Conservation (phyloP, 768 basidiomycete species). For the Naganishia vishniacii region DNA sequence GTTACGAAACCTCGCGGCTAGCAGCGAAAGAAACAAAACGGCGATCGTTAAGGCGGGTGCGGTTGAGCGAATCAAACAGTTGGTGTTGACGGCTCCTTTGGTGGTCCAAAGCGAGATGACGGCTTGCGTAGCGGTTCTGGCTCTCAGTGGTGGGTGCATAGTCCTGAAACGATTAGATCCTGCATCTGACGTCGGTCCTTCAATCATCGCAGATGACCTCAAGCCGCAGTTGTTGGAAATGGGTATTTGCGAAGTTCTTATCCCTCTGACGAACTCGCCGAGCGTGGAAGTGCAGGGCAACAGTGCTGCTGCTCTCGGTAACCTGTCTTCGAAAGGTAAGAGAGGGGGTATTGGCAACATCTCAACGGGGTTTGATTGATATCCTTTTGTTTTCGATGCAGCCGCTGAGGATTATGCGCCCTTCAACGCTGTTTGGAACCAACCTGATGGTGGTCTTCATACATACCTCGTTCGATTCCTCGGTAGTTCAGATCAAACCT, state of each 20-base stretch:
- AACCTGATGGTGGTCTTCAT: constrained; percentile 95
- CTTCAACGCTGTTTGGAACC: constrained; percentile 96
- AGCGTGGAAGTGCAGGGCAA: constrained; percentile 99
- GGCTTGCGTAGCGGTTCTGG: constrained; percentile 92
- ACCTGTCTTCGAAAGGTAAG: constrained; percentile 76
- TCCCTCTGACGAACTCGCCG: constrained; percentile 89
- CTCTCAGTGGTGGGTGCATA: constrained; percentile 72
- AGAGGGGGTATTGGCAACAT: constrained; percentile 48
- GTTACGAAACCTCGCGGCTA: constrained; percentile 89
- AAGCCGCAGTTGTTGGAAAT: constrained; percentile 95
- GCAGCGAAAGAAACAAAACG: constrained; percentile 95
- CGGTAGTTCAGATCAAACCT: constrained; percentile 86
- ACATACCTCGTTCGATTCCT: constrained; percentile 89
- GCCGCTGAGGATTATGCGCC: constrained; percentile 75
- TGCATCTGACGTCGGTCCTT: constrained; percentile 2
- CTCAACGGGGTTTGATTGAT: neutral
- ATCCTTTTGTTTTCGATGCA: neutral
- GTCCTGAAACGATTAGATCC: too few species aligned
- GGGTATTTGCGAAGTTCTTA: constrained; percentile 96
- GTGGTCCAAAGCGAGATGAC: constrained; percentile 99
- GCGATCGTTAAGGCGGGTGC: constrained; percentile 98
- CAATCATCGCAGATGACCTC: constrained; percentile 66
- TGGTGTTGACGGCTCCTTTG: constrained; percentile 89
- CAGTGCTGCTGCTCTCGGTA: constrained; percentile 93
- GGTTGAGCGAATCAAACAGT: constrained; percentile 90